A percentile compares a stretch with the other conserved stretches of the same genome.
Conservation (phyloP, 1,139 yeast genomes). For the Waltiozyma sp. region DNA sequence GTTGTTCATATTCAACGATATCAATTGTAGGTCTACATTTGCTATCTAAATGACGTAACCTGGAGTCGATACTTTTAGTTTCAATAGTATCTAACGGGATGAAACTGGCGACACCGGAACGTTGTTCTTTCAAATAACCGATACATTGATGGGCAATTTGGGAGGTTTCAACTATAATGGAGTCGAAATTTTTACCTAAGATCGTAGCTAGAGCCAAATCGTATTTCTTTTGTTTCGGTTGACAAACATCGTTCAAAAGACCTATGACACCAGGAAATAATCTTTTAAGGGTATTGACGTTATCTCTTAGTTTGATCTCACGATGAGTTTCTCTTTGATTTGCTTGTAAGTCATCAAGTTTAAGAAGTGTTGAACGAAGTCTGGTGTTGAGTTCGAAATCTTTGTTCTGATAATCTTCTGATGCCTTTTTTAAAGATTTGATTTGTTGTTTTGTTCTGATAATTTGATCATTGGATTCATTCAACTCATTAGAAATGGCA, state of each 20-base stretch:
- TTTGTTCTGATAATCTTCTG: conserved; percentile 34
- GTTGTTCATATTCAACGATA: conserved; percentile 58
- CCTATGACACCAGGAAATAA: conserved; percentile 79
- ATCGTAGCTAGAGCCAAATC: conserved; percentile 71
- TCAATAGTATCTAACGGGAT: conserved; percentile 80
- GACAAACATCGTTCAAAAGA: conserved; percentile 65
- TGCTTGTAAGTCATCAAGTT: conserved; percentile 64
- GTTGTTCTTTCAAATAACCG: conserved; percentile 70
- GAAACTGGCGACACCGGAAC: conserved; percentile 77
- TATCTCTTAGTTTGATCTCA: conserved; percentile 62
- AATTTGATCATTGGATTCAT: conserved; percentile 21
- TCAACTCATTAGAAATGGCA: conserved; percentile 24
- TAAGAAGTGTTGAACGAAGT: conserved; percentile 48
- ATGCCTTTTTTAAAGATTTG: conserved; percentile 31
- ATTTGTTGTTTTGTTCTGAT: conserved; percentile 33
- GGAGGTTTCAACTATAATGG: conserved; percentile 72
- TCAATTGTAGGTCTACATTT: conserved; percentile 61
- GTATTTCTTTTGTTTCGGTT: conserved; percentile 67
- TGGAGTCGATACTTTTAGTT: conserved; percentile 42
- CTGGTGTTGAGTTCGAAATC: conserved; percentile 53
- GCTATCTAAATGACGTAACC: conserved; percentile 44
- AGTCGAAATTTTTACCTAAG: conserved; percentile 69
- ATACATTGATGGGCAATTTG: conserved; percentile 77
- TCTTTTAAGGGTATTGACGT: conserved; percentile 54
- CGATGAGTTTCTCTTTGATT: conserved; percentile 64